Percentiles rank a stretch among this genome's conserved stretches.
These are phyloP conservation scores for Komagataella populi DNA, from an alignment of 805 yeast species.

Conservation along the genomic window DNA sequence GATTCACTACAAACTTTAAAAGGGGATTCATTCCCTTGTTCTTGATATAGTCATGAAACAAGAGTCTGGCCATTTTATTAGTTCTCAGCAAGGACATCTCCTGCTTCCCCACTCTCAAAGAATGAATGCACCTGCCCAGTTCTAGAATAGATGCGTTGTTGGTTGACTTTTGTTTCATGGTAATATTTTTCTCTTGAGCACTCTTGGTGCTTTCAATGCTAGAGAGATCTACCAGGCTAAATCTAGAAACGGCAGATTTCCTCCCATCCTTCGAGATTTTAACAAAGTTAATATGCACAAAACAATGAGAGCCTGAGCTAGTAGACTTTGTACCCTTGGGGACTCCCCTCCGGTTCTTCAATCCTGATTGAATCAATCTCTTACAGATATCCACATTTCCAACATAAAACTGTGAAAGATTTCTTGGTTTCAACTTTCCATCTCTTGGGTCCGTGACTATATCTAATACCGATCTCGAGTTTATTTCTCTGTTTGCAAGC, in stretches of 20 bases:
- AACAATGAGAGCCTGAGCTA: constrained; percentile 41
- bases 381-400: constrained; percentile 22
- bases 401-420: constrained; percentile 25
- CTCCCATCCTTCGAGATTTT: constrained; percentile 9
- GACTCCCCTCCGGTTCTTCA: constrained; percentile 22
- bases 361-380: constrained; percentile 23
- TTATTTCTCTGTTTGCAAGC: constrained; percentile 13
- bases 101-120: constrained; percentile 22
- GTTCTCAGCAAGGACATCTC: constrained; percentile 30
- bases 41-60: constrained; percentile 29
- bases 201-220: constrained; percentile 34
- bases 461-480: constrained; percentile 19
- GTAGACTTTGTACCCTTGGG: constrained; percentile 27
- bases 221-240: constrained; percentile 38
- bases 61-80: constrained; percentile 32
- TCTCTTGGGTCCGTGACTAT: constrained; percentile 27
- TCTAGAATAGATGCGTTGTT: constrained; percentile 36
- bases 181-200: constrained; percentile 29
- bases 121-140: constrained; percentile 32
- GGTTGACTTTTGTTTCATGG: constrained; percentile 31
- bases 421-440: constrained; percentile 28
- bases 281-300: constrained; percentile 25
- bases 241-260: constrained; percentile 17
- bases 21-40: constrained; percentile 10
- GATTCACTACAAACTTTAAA: constrained; percentile 21